Evolutionary conservation across 192 early-diverging fungal species (phyloP).

Genomic region (Podila horticola): DNA sequence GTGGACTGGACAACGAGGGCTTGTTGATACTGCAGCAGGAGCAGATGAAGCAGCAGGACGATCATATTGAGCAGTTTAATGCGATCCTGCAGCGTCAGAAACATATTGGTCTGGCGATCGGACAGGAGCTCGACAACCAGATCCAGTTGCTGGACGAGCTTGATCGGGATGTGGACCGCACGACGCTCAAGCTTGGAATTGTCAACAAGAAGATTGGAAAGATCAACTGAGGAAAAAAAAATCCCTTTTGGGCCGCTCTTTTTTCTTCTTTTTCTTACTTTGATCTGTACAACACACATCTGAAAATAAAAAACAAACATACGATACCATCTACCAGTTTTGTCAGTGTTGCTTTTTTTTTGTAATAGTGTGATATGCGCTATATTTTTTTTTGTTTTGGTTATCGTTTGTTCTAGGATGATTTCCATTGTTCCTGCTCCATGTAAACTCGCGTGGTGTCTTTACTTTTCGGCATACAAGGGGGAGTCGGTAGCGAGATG

Average conservation of each 20-base stretch:
- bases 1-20: conserved; percentile 78
- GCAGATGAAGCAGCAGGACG: conserved; percentile 87
- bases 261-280: neutral
- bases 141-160: conserved; percentile 90
- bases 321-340: too few species aligned
- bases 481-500: conserved; percentile 57
- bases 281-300: too few species aligned
- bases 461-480: conserved; percentile 52
- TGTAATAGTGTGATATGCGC: neutral
- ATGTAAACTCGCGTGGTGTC: too few species aligned
- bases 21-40: conserved; percentile 81
- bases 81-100: conserved; percentile 83
- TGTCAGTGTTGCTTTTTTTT: neutral
- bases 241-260: neutral
- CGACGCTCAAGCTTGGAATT: conserved; percentile 75
- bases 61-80: conserved; percentile 77
- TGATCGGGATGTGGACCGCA: conserved; percentile 81
- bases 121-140: conserved; percentile 91
- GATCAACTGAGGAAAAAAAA: conserved; percentile 57
- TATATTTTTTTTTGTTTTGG: neutral
- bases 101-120: conserved; percentile 88
- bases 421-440: neutral
- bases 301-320: too few species aligned
- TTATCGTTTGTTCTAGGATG: neutral
- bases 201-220: conserved; percentile 85